phyloP scores from a whole-genome alignment of 441 rosid species.

The Macaranga tanarius region DNA sequence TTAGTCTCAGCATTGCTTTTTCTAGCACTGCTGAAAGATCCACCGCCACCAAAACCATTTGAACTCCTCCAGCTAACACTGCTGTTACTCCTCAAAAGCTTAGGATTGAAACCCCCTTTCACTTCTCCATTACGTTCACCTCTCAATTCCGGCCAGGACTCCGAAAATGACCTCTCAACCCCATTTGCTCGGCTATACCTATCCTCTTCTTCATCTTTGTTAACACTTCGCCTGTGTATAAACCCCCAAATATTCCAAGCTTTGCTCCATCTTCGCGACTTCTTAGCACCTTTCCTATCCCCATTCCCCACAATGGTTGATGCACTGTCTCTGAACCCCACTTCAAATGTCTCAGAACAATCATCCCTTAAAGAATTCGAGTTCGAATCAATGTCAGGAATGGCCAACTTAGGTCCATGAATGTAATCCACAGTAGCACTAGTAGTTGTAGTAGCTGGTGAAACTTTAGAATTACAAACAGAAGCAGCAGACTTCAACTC shows the following conservation, averaged over 20 bases:
- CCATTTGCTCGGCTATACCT: constrained; percentile 72
- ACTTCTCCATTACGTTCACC: constrained; percentile 43
- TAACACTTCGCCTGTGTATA: constrained; percentile 67
- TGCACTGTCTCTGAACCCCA: constrained; percentile 56
- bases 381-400: constrained; percentile 49
- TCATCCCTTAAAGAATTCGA: constrained; percentile 77
- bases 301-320: constrained; percentile 48
- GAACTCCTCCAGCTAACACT: constrained; percentile 95
- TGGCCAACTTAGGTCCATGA: constrained; percentile 44
- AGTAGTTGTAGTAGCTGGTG: constrained; percentile 48
- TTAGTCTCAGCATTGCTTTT: constrained; percentile 50
- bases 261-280: constrained; percentile 84
- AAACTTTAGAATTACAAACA: constrained; percentile 54
- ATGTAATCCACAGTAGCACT: constrained; percentile 50
- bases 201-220: constrained; percentile 87
- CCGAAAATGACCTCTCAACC: constrained; percentile 86
- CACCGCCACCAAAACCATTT: constrained; percentile 48
- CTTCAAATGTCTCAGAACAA: constrained; percentile 59
- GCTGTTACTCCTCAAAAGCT: constrained; percentile 88
- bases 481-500: constrained; percentile 50
- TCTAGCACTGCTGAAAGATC: constrained; percentile 46
- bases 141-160: constrained; percentile 89
- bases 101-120: constrained; percentile 40
- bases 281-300: constrained; percentile 71
- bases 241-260: constrained; percentile 89